Conservation (phyloP, 1,284 basidiomycete genomes). For the Leucoagaricus sp. region DNA sequence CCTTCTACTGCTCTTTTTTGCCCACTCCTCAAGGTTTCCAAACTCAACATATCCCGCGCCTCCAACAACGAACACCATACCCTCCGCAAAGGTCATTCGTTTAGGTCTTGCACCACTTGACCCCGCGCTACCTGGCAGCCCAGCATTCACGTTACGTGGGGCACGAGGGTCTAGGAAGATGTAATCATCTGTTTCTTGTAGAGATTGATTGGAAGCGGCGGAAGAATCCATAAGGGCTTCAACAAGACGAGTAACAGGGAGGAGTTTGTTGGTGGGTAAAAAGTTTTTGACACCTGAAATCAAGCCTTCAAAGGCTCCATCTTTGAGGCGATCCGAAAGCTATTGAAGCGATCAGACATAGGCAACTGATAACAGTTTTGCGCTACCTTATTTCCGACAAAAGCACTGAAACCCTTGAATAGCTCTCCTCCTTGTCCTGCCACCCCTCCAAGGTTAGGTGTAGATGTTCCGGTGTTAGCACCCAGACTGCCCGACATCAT, state of each 20-base stretch:
- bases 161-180: constrained; percentile 92
- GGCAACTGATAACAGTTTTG: neutral
- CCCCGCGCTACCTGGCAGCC: constrained; percentile 50
- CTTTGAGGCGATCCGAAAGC: constrained; percentile 93
- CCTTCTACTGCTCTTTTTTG: constrained; percentile 73
- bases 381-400: constrained; percentile 82
- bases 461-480: constrained; percentile 56
- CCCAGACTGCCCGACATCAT: constrained; percentile 77
- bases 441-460: constrained; percentile 69
- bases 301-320: constrained; percentile 92
- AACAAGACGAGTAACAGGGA: constrained; percentile 89
- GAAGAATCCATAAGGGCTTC: constrained; percentile 98
- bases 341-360: constrained; percentile 29
- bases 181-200: constrained; percentile 97
- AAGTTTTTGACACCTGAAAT: constrained; percentile 99
- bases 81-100: constrained; percentile 86
- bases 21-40: constrained; percentile 94
- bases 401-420: constrained; percentile 88
- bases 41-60: constrained; percentile 98
- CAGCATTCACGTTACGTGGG: constrained; percentile 55
- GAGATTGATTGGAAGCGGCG: constrained; percentile 86
- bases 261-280: constrained; percentile 92
- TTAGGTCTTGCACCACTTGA: constrained; percentile 52
- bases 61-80: constrained; percentile 94
- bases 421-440: constrained; percentile 75